Evolutionary conservation across 106 monocot genomes (phyloP).

Genomic region (Phalaenopsis equestris): DNA sequence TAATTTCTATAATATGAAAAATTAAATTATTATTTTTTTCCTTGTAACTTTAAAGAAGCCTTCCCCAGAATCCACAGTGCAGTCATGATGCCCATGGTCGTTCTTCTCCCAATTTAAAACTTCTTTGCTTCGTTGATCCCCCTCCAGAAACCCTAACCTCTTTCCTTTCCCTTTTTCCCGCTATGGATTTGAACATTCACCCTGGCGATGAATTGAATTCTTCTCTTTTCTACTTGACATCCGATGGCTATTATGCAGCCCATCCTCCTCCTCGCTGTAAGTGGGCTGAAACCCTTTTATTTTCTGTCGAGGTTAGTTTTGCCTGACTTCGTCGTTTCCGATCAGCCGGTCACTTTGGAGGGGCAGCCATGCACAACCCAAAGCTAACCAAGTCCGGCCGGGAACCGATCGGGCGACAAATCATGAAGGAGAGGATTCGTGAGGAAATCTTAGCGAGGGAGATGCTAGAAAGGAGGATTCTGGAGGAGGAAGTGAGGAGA

Average conservation of each 20-base stretch:
- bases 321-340: not conserved
- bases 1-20: not conserved
- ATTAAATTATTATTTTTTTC: not conserved
- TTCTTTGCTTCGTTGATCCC: not conserved
- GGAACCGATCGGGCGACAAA: slow-evolving; percentile 3
- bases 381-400: too few species aligned
- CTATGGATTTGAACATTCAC: slow-evolving; percentile 1
- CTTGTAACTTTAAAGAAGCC: too few species aligned
- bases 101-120: not conserved
- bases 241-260: slow-evolving; percentile 1
- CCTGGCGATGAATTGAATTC: not conserved
- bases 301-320: not conserved
- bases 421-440: slow-evolving; percentile 26
- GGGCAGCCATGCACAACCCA: not conserved
- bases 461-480: slow-evolving; percentile 12
- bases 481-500: slow-evolving; percentile 27
- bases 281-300: not conserved
- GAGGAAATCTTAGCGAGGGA: slow-evolving; percentile 20
- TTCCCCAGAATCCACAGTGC: not conserved
- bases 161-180: not conserved
- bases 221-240: not conserved
- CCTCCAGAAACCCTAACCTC: not conserved
- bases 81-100: not conserved
- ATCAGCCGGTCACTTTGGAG: not conserved
- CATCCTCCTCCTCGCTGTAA: not conserved